These are phyloP conservation scores for Taiozyma sp. DNA, from an alignment of 1,139 yeast species.

Conservation along the genomic window DNA sequence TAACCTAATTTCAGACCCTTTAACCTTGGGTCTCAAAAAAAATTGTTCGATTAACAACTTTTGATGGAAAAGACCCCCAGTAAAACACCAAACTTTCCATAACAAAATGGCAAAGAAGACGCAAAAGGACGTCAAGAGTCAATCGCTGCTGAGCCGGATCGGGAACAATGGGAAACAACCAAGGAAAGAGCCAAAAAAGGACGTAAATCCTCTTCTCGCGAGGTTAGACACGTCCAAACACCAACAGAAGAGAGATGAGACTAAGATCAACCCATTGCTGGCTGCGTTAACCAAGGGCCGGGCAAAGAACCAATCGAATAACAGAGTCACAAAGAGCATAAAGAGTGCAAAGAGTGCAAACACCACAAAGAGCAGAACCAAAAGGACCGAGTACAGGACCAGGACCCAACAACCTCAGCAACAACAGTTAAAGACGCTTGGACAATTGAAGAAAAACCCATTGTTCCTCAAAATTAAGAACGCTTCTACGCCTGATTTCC, in stretches of 20 bases:
- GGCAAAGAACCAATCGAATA: neutral
- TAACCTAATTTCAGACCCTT: too few species aligned
- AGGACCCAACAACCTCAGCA: neutral
- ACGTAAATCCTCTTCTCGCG: neutral
- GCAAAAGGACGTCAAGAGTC: neutral
- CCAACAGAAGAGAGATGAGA: neutral
- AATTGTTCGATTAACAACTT: too few species aligned
- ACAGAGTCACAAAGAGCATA: neutral
- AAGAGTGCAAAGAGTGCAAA: neutral
- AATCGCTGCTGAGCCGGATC: neutral
- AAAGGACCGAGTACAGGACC: neutral
- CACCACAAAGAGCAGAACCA: neutral
- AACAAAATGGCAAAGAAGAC: neutral
- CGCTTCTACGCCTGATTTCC: slow-evolving; percentile 3
- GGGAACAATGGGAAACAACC: neutral
- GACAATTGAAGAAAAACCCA: slow-evolving; percentile 1
- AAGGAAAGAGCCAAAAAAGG: neutral
- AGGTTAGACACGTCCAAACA: neutral
- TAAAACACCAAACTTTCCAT: too few species aligned
- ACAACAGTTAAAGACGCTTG: neutral
- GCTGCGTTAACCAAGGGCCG: neutral
- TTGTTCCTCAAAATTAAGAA: slow-evolving; percentile 12
- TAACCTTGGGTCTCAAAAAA: neutral
- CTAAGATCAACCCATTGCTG: neutral
- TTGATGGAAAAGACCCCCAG: too few species aligned